phyloP scores from a whole-genome alignment of 495 filamentous ascomycete genomes.

The Aspergillus haitiensis region DNA sequence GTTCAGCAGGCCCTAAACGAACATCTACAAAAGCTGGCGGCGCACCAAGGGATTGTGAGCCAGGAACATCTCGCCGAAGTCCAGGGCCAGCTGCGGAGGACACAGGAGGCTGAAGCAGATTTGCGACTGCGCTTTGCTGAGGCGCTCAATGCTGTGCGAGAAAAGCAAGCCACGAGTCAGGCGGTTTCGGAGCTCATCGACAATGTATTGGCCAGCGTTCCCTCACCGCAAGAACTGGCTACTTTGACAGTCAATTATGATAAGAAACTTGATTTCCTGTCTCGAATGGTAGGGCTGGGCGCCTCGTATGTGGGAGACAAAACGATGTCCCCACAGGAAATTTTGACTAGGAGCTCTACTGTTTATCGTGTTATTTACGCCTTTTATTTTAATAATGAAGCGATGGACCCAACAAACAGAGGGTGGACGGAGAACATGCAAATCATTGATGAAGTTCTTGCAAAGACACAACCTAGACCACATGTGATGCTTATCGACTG shows the following conservation, averaged over 20 bases:
- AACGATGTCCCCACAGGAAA: neutral
- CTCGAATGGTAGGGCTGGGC: neutral
- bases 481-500: conserved; percentile 3
- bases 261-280: conserved; percentile 7
- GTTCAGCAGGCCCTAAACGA: conserved; percentile 7
- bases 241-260: neutral
- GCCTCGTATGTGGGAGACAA: neutral
- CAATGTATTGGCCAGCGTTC: neutral
- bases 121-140: neutral
- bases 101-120: neutral
- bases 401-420: neutral
- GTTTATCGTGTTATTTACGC: neutral
- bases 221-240: neutral
- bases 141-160: neutral
- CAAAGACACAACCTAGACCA: neutral
- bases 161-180: conserved; percentile 6
- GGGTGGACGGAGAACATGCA: conserved; percentile 4
- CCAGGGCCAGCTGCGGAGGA: neutral
- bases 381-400: conserved; percentile 1
- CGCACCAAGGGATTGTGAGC: neutral
- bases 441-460: conserved; percentile 2
- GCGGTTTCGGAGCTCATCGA: neutral
- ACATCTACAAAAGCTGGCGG: neutral
- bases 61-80: conserved; percentile 2
- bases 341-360: neutral